Conservation (phyloP, 2,329 filamentous ascomycete genomes). For the Pyrenochaeta sp. region DNA sequence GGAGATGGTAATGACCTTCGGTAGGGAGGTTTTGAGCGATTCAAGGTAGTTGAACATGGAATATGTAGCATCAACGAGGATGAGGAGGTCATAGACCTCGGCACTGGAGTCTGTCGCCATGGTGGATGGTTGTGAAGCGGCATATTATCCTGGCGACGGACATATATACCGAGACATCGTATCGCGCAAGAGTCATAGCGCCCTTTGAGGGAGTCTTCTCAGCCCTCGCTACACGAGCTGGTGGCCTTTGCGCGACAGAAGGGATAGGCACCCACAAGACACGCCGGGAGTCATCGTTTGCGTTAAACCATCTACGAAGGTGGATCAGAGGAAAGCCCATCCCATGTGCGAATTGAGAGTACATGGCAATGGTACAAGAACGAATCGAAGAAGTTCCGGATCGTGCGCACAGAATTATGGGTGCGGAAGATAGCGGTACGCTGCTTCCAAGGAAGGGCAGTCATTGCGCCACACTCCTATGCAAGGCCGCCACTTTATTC, state of each 20-base stretch:
- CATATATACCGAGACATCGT: slow-evolving; percentile 1
- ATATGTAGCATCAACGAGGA: slow-evolving; percentile 58
- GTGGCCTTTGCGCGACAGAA: background rate
- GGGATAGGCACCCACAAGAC: too few relatives aligned
- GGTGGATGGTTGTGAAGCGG: background rate
- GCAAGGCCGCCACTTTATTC: too few relatives aligned
- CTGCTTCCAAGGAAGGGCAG: too few relatives aligned
- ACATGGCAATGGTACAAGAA: too few relatives aligned
- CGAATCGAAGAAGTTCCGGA: too few relatives aligned
- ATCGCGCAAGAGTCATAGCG: background rate
- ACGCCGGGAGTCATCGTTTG: too few relatives aligned
- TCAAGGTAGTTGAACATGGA: slow-evolving; percentile 57
- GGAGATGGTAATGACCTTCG: slow-evolving; percentile 61
- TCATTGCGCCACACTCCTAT: too few relatives aligned
- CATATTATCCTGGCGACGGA: background rate
- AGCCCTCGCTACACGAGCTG: slow-evolving; percentile 1
- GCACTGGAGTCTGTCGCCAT: slow-evolving; percentile 10
- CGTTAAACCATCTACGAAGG: too few relatives aligned
- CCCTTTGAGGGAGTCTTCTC: background rate
- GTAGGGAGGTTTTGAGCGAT: slow-evolving; percentile 57
- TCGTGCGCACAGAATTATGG: too few relatives aligned
- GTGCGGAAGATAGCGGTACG: too few relatives aligned
- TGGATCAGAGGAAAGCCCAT: too few relatives aligned
- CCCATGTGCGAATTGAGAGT: too few relatives aligned
- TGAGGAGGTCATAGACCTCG: slow-evolving; percentile 55